Conservation (phyloP, 129 eudicot genomes). For the Pseudognaphalium luteoalbum region DNA sequence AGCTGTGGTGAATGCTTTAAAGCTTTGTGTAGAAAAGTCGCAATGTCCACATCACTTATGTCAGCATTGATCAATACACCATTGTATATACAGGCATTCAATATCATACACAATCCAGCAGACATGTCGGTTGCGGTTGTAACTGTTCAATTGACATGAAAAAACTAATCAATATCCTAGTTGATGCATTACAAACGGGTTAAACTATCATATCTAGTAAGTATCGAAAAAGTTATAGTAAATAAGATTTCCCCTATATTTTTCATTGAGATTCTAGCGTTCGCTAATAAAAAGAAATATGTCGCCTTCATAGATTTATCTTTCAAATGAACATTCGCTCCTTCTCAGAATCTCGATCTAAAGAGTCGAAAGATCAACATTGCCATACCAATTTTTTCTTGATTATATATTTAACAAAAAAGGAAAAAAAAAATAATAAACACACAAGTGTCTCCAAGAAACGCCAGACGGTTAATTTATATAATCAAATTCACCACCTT, state of each 20-base stretch:
- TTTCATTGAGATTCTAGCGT: neutral
- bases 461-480: no score
- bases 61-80: conserved; percentile 28
- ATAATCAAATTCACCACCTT: neutral
- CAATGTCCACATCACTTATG: conserved; percentile 8
- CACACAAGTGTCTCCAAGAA: no score
- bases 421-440: no score
- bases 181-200: neutral
- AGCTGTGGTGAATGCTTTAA: conserved; percentile 22
- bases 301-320: neutral
- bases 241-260: neutral
- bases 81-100: neutral
- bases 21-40: conserved; percentile 4
- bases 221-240: neutral
- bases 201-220: neutral
- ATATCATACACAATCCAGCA: conserved; percentile 26
- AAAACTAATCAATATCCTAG: neutral
- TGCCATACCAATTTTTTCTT: no score
- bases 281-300: neutral
- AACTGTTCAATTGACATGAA: conserved; percentile 6
- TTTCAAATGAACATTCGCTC: no score
- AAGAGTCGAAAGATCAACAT: no score
- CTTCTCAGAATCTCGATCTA: no score
- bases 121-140: conserved; percentile 10
- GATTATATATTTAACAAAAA: no score